phyloP scores from a whole-genome alignment of 176 grass and related monocot species.

The Cocos nucifera region DNA sequence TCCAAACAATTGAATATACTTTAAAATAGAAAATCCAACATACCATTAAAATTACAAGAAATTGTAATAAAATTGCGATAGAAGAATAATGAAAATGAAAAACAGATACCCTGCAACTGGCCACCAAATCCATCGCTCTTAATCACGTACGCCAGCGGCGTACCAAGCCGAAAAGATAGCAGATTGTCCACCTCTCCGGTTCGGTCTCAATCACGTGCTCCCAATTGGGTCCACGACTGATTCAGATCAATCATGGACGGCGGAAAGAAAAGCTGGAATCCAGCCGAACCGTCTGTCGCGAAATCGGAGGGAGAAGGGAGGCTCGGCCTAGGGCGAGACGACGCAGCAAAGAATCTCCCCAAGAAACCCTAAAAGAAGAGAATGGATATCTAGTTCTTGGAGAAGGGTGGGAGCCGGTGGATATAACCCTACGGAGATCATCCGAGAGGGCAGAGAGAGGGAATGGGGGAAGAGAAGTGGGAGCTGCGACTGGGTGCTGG shows the following conservation, averaged over 20 bases:
- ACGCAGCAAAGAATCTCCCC: neutral
- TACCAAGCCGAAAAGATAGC: neutral
- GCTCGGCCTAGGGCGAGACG: neutral
- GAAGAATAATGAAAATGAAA: neutral
- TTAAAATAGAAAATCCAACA: too few relatives aligned
- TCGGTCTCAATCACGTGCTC: neutral
- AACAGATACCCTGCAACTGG: neutral
- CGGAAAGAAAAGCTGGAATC: too few relatives aligned
- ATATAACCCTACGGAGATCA: too few relatives aligned
- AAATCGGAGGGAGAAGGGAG: neutral
- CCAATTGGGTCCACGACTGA: neutral
- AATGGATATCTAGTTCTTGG: neutral
- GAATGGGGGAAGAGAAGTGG: too few relatives aligned
- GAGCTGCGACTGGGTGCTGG: too few relatives aligned
- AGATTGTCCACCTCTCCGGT: neutral
- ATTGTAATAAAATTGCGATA: too few relatives aligned
- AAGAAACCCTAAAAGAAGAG: slow-evolving; percentile 1
- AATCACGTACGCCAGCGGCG: neutral
- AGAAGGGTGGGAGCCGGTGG: neutral
- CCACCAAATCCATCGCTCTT: slow-evolving; percentile 6
- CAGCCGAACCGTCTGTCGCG: too few relatives aligned
- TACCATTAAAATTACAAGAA: too few relatives aligned
- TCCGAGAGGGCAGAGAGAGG: too few relatives aligned
- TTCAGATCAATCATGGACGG: neutral
- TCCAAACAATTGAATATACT: too few relatives aligned